Base-by-base conservation (phyloP, 176 grass and related monocot species). In the Guadua angustifolia region DNA sequence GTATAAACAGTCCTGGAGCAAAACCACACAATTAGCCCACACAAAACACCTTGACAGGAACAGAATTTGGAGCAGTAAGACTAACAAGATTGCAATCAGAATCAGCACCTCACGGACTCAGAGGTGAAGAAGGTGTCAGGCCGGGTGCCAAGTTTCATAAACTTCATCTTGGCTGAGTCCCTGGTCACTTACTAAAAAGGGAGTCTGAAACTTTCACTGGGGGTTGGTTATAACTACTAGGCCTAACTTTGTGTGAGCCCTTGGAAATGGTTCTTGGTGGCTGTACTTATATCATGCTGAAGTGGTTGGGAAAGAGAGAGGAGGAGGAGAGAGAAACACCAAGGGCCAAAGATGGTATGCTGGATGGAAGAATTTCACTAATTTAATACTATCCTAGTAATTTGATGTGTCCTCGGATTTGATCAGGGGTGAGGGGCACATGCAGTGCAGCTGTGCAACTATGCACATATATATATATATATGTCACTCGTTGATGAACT, bases 61-160 rank as follows among this genome's bases (percentile, higher is more conserved):
- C 15, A 25, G 19, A 73, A 18, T 18, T 51, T 39, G 15, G 59
- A 39, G 49, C 18, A n/a, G 29, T 11, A 77, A 58, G 69, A 9
- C 29, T 15, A 64, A 45, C 38, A 32, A 90, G 45, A 83, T 79
- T 39, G 32, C 40, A 19, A 79, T n/a, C 67, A 82, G 57, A 74
- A 81, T 83, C 53, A 25, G 43, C 52, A 98, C 95, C 93, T 95
- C n/a, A 81, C 35, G 81, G 89, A 75, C 10, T 88, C 91, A 43
- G 84, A 58, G 84, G 93, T 92, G 88, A 92, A 93, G 93, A 95
- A 98, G 71, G 87, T 92, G 47, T 98, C 95, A 29, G 92, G 87
- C 66, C 91, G 80, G 49, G 53, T 87, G 70, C 95, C 95, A 73
- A 98, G 92, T 88, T 93, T 98, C 95, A 98, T 98, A 76, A 98